Evolutionary conservation across 257 asterid genomes (phyloP), one percentile per base, ranked within the genome.

Genomic region (Solanum etuberosum): DNA sequence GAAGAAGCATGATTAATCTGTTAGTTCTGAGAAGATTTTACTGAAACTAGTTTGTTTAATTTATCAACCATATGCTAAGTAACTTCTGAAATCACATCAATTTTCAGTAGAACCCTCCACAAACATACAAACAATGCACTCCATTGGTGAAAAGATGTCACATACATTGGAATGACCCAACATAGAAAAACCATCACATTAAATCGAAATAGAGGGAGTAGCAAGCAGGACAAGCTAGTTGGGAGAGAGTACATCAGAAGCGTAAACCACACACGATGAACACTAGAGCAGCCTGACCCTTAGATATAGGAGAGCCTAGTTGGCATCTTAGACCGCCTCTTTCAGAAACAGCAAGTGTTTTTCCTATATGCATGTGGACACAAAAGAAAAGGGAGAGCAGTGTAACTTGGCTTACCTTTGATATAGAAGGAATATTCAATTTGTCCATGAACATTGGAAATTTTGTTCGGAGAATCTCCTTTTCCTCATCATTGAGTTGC

Each of bases 371-470:
- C 87, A 89, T 37, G 74, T 25, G 27, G 31, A 85, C 35, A 35
- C 35, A 61, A 29, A 59, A 21, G 80, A 12, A 88, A 20, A 87
- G 74, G 83, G 46, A 59, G 86, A 34, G 84, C 40, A 85, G 43
- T 14, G 88, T 48, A 87, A 84, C 71, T 81, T 81, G 88, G 86
- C 86, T 88, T 90, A 95, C 99, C 94, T 91, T 90, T 78, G 99
- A 94, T 86, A 97, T 94, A 42, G 92, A 88, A 84, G 95, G 98
- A 90, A 97, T 93, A 70, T 93, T 96, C 46, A 97, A 89, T 88
- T 90, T 92, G 85, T 90, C 93, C 91, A 93, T 86, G 83, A 95
- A 88, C 71, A 70, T 73, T 5, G 93, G 91, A 84, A 94, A 88
- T 90, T 92, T 94, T 51, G 93, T 88, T 38, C 34, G 89, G 91